Percentiles rank a stretch among this genome's conserved stretches.
These are phyloP conservation scores for Thinopyrum elongatum DNA, from an alignment of 176 grass and related monocot genomes.

Conservation along the genomic window DNA sequence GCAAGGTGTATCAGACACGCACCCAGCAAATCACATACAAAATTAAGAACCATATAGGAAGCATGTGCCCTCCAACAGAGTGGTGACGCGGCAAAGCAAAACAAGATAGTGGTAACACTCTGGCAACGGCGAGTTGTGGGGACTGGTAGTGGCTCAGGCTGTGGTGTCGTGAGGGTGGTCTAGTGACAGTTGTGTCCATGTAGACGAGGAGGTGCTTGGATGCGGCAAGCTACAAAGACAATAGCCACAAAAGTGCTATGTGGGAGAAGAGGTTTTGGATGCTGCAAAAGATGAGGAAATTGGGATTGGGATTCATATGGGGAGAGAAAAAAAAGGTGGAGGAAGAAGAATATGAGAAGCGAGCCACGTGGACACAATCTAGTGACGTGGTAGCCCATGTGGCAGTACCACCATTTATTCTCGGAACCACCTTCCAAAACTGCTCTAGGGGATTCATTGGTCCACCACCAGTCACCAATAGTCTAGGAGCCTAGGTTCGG, in stretches of 20 bases:
- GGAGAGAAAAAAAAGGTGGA: neutral
- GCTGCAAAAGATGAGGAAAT: neutral
- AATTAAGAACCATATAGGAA: neutral
- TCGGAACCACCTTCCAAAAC: neutral
- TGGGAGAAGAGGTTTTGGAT: neutral
- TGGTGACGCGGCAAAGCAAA: neutral
- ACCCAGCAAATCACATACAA: neutral
- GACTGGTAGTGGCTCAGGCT: neutral
- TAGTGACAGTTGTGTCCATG: neutral
- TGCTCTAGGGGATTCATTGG: neutral
- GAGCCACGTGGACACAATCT: neutral
- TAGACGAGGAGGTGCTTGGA: neutral
- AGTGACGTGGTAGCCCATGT: neutral
- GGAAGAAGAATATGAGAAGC: neutral
- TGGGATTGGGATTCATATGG: neutral
- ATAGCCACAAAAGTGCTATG: neutral
- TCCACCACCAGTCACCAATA: neutral
- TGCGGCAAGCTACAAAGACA: neutral
- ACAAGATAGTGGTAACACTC: neutral
- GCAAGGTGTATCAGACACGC: neutral
- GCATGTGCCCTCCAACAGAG: neutral
- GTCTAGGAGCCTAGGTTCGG: neutral
- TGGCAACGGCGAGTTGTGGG: neutral
- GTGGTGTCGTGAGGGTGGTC: neutral
- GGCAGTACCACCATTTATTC: neutral